phyloP scores from a whole-genome alignment of 2,329 filamentous ascomycete genomes.

The Myotisia sp. region DNA sequence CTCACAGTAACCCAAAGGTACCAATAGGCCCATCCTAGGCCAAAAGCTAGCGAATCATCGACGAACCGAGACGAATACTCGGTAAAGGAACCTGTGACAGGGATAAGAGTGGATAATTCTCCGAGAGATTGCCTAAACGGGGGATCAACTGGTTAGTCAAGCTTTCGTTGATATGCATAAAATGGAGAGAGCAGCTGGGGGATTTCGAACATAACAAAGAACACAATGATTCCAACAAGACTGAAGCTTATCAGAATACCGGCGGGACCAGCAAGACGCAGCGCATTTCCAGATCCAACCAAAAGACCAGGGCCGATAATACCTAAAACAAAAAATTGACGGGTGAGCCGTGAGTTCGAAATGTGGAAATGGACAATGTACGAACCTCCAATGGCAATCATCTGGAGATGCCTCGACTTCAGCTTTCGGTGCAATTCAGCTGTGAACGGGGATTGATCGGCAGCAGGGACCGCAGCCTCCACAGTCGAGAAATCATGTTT shows the following conservation, averaged over 20 bases:
- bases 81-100: conserved; percentile 57
- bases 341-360: neutral
- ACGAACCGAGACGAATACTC: conserved; percentile 56
- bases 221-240: conserved; percentile 55
- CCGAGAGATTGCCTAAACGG: conserved; percentile 56
- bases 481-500: neutral
- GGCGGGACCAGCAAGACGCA: conserved; percentile 55
- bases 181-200: neutral
- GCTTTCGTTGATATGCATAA: neutral
- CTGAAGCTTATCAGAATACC: conserved; percentile 60
- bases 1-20: conserved; percentile 32
- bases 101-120: conserved; percentile 59
- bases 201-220: conserved; percentile 24
- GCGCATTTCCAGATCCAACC: conserved; percentile 55
- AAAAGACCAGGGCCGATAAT: conserved; percentile 56
- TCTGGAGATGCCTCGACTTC: conserved; percentile 47
- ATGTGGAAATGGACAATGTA: conserved; percentile 46
- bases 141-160: neutral
- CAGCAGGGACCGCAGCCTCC: neutral
- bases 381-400: conserved; percentile 46
- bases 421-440: conserved; percentile 33
- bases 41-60: conserved; percentile 54
- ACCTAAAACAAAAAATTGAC: conserved; percentile 22
- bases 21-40: conserved; percentile 58
- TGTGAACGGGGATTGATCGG: conserved; percentile 9